Percentiles rank a stretch among this genome's conserved stretches.
Conservation (phyloP, 2,329 filamentous ascomycete genomes). For the Exophiala viscosa region DNA sequence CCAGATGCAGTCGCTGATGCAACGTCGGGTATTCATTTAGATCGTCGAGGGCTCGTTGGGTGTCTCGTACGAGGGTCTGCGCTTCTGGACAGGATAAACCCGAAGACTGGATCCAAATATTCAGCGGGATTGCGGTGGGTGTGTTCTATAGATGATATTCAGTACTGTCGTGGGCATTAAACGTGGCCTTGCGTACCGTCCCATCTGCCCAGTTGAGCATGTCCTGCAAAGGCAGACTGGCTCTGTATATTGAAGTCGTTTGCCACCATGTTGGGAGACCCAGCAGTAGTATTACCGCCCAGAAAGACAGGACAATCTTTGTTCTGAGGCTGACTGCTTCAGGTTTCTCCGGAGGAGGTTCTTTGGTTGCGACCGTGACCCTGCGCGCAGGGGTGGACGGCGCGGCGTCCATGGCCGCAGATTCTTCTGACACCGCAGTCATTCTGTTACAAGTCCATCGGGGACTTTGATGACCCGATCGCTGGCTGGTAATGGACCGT, state of each 20-base stretch:
- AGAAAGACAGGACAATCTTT: conserved; percentile 80
- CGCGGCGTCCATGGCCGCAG: conserved; percentile 6
- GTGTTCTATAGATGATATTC: conserved; percentile 60
- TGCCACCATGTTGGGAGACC: conserved; percentile 94
- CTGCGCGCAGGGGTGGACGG: conserved; percentile 1
- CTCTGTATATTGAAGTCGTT: conserved; percentile 88
- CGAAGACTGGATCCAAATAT: conserved; percentile 71
- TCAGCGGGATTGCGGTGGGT: conserved; percentile 80
- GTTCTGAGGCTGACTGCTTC: conserved; percentile 67
- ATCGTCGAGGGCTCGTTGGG: conserved; percentile 81
- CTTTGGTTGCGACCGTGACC: neutral
- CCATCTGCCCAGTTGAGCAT: conserved; percentile 94
- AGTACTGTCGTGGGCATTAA: conserved; percentile 3
- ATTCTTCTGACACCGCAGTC: neutral
- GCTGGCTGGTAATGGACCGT: too few relatives aligned
- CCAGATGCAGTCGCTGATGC: conserved; percentile 69
- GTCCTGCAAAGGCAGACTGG: conserved; percentile 72
- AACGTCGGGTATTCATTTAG: conserved; percentile 82
- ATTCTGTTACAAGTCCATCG: too few relatives aligned
- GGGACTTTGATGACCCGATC: too few relatives aligned
- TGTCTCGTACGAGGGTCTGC: conserved; percentile 70
- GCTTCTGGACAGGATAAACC: conserved; percentile 64
- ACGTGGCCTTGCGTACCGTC: conserved; percentile 54
- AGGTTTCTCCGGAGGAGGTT: conserved; percentile 72
- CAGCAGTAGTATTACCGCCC: conserved; percentile 76